Evolutionary conservation across 805 yeast species (phyloP).

Genomic region (Lipomyces sp.): DNA sequence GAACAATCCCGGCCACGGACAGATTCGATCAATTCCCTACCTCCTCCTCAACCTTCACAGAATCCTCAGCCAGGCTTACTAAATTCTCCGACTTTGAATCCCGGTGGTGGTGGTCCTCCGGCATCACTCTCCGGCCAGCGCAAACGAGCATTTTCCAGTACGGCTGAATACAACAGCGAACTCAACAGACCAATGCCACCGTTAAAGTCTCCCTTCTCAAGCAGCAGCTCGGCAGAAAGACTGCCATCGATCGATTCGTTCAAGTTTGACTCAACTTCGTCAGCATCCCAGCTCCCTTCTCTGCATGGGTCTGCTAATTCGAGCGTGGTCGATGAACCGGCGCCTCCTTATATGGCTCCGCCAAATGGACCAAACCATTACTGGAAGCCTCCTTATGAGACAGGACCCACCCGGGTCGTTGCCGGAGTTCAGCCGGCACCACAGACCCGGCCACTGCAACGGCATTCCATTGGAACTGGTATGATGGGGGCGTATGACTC

Average conservation of each 20-base stretch:
- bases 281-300: slow-evolving; percentile 12
- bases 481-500: slow-evolving; percentile 17
- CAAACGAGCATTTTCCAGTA: slow-evolving; percentile 37
- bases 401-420: slow-evolving; percentile 5
- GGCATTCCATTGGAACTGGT: slow-evolving; percentile 25
- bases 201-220: slow-evolving; percentile 13
- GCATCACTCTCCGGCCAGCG: slow-evolving; percentile 19
- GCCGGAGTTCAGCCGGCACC: not conserved
- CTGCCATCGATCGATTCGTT: slow-evolving; percentile 40
- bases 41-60: slow-evolving; percentile 17
- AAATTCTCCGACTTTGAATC: slow-evolving; percentile 11
- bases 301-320: not conserved
- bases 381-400: slow-evolving; percentile 31
- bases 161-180: slow-evolving; percentile 25
- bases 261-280: slow-evolving; percentile 7
- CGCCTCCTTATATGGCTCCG: slow-evolving; percentile 29
- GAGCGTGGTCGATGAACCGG: not conserved
- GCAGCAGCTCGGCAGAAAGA: slow-evolving; percentile 21
- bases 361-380: slow-evolving; percentile 30
- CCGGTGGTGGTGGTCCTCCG: not conserved
- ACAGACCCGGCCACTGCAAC: slow-evolving; percentile 6
- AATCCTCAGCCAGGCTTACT: slow-evolving; percentile 9
- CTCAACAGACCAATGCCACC: slow-evolving; percentile 19
- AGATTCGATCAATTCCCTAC: slow-evolving; percentile 20
- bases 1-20: slow-evolving; percentile 26